Percentiles rank a stretch among this genome's conserved stretches.
Conservation (phyloP, 805 yeast genomes). For the Lachancea quebecensis region DNA sequence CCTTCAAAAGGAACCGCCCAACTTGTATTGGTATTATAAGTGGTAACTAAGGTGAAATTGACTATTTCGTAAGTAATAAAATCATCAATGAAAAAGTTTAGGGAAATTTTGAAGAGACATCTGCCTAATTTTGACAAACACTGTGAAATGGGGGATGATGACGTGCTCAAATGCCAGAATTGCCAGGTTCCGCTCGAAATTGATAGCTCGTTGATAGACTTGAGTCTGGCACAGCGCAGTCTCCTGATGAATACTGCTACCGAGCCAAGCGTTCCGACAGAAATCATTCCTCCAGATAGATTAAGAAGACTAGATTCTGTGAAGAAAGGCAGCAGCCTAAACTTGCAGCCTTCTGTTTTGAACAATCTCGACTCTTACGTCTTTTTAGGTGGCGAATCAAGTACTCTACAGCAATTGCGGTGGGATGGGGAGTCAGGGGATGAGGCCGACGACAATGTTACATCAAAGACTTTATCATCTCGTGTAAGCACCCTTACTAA, state of each 20-base stretch:
- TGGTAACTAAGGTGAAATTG: slow-evolving; percentile 14
- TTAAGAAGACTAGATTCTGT: slow-evolving; percentile 15
- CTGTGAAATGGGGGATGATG: slow-evolving; percentile 1
- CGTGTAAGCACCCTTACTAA: slow-evolving; percentile 49
- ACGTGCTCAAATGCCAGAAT: slow-evolving; percentile 35
- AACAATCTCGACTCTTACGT: slow-evolving; percentile 21
- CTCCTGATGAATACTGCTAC: slow-evolving; percentile 29
- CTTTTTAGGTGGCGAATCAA: slow-evolving; percentile 15
- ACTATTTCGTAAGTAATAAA: background rate
- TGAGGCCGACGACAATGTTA: slow-evolving; percentile 15
- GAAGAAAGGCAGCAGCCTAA: slow-evolving; percentile 20
- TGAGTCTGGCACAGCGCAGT: slow-evolving; percentile 40
- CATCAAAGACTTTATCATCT: slow-evolving; percentile 37
- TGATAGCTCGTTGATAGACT: slow-evolving; percentile 37
- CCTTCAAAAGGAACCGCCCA: slow-evolving; percentile 16
- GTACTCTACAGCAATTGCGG: slow-evolving; percentile 4
- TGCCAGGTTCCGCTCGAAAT: slow-evolving; percentile 39
- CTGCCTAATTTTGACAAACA: background rate
- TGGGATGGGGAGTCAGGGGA: slow-evolving; percentile 15
- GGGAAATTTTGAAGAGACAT: no score
- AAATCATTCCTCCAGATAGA: slow-evolving; percentile 21
- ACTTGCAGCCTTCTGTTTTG: slow-evolving; percentile 26
- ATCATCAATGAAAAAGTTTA: no score
- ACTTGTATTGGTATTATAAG: slow-evolving; percentile 28
- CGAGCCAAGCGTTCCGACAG: slow-evolving; percentile 4